Conservation (phyloP, 73 alveolate genomes). For the Paramecium bursaria region DNA sequence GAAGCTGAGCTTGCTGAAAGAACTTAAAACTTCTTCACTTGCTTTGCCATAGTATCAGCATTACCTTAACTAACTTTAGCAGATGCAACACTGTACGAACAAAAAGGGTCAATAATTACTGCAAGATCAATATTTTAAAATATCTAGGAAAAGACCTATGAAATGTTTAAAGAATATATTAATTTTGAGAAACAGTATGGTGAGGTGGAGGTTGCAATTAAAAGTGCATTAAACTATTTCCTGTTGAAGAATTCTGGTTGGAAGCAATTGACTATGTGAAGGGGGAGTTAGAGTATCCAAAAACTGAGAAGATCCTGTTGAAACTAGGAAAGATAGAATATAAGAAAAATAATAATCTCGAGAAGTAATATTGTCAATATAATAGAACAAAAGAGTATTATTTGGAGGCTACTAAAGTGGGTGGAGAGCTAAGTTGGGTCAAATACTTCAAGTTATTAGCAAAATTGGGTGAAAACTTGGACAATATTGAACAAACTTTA, state of each 20-base stretch:
- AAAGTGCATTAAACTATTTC: conserved; percentile 24
- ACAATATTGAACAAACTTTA: conserved; percentile 57
- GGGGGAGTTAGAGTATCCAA: conserved; percentile 51
- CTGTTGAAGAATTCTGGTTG: conserved; percentile 78
- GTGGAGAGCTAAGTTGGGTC: conserved; percentile 64
- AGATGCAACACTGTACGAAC: not conserved
- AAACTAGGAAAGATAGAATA: conserved; percentile 49
- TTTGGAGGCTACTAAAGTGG: conserved; percentile 2
- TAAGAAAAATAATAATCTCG: not conserved
- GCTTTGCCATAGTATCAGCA: conserved; percentile 78
- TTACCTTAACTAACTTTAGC: too few relatives aligned
- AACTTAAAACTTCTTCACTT: conserved; percentile 73
- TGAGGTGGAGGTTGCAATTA: conserved; percentile 24
- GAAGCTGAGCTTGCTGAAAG: conserved; percentile 88
- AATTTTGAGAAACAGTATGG: conserved; percentile 17
- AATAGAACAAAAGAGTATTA: conserved; percentile 57
- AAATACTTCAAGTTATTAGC: conserved; percentile 68
- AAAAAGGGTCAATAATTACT: conserved; percentile 23
- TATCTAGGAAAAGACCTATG: conserved; percentile 39
- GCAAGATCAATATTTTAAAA: conserved; percentile 55
- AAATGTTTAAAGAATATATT: conserved; percentile 35
- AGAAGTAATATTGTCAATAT: too few relatives aligned
- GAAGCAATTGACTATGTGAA: conserved; percentile 20
- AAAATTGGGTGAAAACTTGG: conserved; percentile 64
- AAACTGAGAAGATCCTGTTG: conserved; percentile 23